Evolutionary conservation across 1,139 yeast species (phyloP), one percentile per base, ranked within the genome.

Genomic region (Blastobotrys raffinosifermentans): DNA sequence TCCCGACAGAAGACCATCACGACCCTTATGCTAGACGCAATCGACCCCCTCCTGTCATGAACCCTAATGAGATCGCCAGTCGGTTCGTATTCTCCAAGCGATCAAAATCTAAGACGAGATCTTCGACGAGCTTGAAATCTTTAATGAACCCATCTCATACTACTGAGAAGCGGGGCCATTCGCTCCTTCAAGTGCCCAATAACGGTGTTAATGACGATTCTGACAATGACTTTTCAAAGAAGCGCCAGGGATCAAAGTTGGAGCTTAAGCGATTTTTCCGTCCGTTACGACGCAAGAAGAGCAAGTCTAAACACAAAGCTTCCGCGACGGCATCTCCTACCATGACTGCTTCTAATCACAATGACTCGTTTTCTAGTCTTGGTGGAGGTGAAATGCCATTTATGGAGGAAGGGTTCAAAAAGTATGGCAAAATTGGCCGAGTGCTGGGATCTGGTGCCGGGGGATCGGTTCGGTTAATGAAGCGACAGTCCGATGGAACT

Each of bases 361-460:
- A n/a, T n/a, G n/a, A n/a, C n/a, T n/a, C n/a, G n/a, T n/a, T n/a
- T n/a, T n/a, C n/a, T n/a, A n/a, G n/a, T n/a, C n/a, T n/a, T n/a
- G n/a, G n/a, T n/a, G n/a, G n/a, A n/a, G n/a, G n/a, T 33, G 44
- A 51, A 19, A 46, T 60, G 46, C 69, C 69, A 6, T 64, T 65
- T 43, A 57, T 59, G 43, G 67, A 65, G 39, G 64, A 61, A 27
- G 67, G 67, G 8, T 60, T 63, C 43, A 82, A 80, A 50, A 84
- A 89, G 57, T 93, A 91, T 61, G 94, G 95, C 44, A 84, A 81
- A 50, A 68, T 89, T 47, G 96, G 96, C 37, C 83, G 85, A 48
- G 80, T 84, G 44, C 67, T 93, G 49, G 99, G 98, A 19, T 81
- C 94, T 19, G 99, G 99, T 26, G 98, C 98, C 2, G 99, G 98